Evolutionary conservation across 2,329 filamentous ascomycete genomes (phyloP), one percentile per base, ranked within the genome.

Genomic region (Fusarium albidum): DNA sequence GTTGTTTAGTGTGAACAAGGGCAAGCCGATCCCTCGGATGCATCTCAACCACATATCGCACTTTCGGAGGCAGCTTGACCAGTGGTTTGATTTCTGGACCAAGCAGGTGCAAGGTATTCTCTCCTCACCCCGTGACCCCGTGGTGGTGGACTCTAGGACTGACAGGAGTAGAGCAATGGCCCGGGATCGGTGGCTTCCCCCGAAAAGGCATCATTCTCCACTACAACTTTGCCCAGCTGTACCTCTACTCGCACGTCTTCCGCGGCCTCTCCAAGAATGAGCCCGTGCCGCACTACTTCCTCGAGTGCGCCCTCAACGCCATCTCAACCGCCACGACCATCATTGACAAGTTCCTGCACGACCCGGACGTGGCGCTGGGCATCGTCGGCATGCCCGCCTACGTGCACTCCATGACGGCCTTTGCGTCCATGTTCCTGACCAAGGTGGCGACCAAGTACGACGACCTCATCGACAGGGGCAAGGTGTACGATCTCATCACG

Each of bases 1-100:
- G 18, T 64, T 83, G 2, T 86, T 87, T 61, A 83, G 84, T 0
- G 79, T 79, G 1, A 82, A 86, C 49, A 79, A 75, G 4, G 79
- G 82, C 8, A 78, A 82, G 32, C 74, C 79, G 0, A 71, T 86
- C 8, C 79, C 80, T 0, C 75, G 79, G 37, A 77, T 78, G 3
- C 82, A 84, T 48, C 75, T 81, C 32, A 75, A 78, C n/a, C 83
- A 85, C 45, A 71, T 73, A 15, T 57, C 61, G 9, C 71, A 69
- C 55, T 72, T 68, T 33, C 59, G 68, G 13, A 60, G 69, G 12
- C 72, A 75, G 48, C 64, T 77, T 3, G 74, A 76, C 49, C 67
- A 73, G 29, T 77, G 75, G 74, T 67, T 73, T 28, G 63, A 61
- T 9, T 66, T 71, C 6, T 77, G 75, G 75, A n/a, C n/a, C n/a